phyloP scores from a whole-genome alignment of 805 yeast genomes.

The Phaffomyces opuntiae region DNA sequence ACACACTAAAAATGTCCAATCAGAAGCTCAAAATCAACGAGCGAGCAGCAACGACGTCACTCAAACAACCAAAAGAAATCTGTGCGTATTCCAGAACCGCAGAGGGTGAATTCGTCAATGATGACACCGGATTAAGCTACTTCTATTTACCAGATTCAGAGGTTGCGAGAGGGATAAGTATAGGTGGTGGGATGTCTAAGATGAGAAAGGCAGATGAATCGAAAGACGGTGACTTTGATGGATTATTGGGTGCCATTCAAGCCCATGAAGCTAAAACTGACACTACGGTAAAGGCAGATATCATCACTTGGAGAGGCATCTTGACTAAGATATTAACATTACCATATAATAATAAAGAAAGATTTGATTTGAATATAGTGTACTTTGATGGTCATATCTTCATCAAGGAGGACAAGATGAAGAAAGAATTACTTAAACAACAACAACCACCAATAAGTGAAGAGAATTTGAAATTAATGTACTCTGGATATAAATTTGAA shows the following conservation, averaged over 20 bases:
- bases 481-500: conserved; percentile 83
- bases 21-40: conserved; percentile 26
- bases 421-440: conserved; percentile 23
- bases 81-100: conserved; percentile 55
- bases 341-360: conserved; percentile 52
- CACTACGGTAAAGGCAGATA: conserved; percentile 48
- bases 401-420: conserved; percentile 36
- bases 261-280: conserved; percentile 42
- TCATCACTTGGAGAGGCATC: conserved; percentile 81
- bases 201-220: conserved; percentile 52
- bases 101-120: conserved; percentile 46
- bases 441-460: conserved; percentile 22
- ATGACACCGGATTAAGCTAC: conserved; percentile 54
- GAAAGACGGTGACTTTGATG: conserved; percentile 50
- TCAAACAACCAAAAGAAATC: conserved; percentile 83
- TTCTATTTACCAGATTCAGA: conserved; percentile 75
- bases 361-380: conserved; percentile 53
- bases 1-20: neutral
- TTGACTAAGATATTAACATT: conserved; percentile 67
- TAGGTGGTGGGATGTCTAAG: conserved; percentile 55
- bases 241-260: conserved; percentile 49
- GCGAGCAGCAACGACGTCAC: conserved; percentile 56
- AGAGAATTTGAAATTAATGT: conserved; percentile 32
- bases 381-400: conserved; percentile 72
- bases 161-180: conserved; percentile 53